phyloP scores from a whole-genome alignment of 1,284 basidiomycete species.

The Puccinia horiana region DNA sequence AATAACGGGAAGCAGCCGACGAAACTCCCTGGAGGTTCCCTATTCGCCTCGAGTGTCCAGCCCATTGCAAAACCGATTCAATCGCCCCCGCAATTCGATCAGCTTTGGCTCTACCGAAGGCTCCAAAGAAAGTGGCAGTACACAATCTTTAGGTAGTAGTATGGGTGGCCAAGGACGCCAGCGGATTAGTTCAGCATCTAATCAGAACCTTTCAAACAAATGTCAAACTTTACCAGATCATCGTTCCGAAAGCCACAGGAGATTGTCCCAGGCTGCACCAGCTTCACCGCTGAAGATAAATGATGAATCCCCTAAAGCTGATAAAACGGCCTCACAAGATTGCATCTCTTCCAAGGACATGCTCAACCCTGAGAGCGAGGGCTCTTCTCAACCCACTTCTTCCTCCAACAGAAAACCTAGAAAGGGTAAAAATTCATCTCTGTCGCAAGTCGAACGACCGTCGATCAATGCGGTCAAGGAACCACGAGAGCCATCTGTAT shows the following conservation, averaged over 20 bases:
- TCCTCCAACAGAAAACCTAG: neutral
- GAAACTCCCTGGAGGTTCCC: neutral
- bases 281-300: neutral
- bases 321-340: neutral
- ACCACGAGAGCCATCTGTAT: neutral
- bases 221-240: neutral
- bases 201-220: neutral
- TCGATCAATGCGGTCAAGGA: neutral
- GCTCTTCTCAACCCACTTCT: neutral
- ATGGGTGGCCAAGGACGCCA: neutral
- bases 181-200: neutral
- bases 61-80: neutral
- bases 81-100: neutral
- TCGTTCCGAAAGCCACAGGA: neutral
- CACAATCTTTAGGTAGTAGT: conserved; percentile 1
- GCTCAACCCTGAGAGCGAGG: neutral
- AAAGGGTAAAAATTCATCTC: neutral
- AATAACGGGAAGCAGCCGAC: neutral
- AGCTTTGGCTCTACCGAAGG: conserved; percentile 18
- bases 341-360: neutral
- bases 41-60: neutral
- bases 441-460: neutral
- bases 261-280: neutral
- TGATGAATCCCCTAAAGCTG: neutral
- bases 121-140: conserved; percentile 1